Evolutionary conservation across 768 basidiomycete species (phyloP).

Genomic region (Pleurotus tuoliensis): DNA sequence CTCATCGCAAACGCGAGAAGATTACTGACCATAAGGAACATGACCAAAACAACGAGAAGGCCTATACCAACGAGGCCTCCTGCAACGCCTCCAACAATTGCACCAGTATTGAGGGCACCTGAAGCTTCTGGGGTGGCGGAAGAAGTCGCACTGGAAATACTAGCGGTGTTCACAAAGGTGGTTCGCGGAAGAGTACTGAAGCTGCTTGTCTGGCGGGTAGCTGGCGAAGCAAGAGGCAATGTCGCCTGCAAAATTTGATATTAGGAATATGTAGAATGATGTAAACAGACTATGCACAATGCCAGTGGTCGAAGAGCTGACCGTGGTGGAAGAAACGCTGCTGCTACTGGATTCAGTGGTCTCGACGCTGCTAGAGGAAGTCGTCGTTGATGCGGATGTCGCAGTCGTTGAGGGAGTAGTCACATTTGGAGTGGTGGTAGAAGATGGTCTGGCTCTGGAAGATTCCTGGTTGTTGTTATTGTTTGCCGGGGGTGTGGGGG

Average conservation of each 20-base stretch:
- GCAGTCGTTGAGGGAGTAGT: neutral
- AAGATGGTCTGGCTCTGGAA: neutral
- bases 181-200: constrained; percentile 3
- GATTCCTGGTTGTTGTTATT: neutral
- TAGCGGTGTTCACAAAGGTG: neutral
- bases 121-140: constrained; percentile 11
- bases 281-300: neutral
- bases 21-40: constrained; percentile 42
- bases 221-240: neutral
- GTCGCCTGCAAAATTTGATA: neutral
- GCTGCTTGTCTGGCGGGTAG: neutral
- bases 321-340: neutral
- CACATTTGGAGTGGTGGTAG: neutral
- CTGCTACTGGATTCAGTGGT: neutral
- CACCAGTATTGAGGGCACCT: constrained; percentile 22
- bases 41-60: constrained; percentile 34
- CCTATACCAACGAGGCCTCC: constrained; percentile 43
- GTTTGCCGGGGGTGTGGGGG: neutral
- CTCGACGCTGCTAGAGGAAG: neutral
- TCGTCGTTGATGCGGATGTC: neutral
- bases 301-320: neutral
- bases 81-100: constrained; percentile 39
- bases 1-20: neutral
- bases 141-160: constrained; percentile 8
- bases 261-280: neutral